Evolutionary conservation across 257 asterid species (phyloP).

Genomic region (Mentha longifolia): DNA sequence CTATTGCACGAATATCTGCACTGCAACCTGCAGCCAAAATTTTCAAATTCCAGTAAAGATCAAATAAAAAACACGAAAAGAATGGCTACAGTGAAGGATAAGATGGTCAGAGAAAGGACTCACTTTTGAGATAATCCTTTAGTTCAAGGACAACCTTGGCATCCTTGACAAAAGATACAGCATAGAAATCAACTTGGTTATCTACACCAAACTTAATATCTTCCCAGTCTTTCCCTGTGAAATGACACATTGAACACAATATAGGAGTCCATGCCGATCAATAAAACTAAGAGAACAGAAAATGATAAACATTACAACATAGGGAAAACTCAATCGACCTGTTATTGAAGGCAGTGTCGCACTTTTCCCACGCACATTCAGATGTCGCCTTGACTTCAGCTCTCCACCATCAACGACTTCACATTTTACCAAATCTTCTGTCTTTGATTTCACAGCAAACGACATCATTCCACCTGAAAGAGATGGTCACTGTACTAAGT

Average conservation of each 20-base stretch:
- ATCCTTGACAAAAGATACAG: constrained; percentile 98
- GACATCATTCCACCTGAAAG: constrained; percentile 97
- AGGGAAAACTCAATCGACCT: constrained; percentile 49
- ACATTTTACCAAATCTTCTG: constrained; percentile 71
- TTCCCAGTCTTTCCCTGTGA: constrained; percentile 93
- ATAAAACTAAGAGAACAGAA: constrained; percentile 20
- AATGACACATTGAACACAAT: constrained; percentile 25
- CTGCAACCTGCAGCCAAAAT: constrained; percentile 61
- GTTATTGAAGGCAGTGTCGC: constrained; percentile 97
- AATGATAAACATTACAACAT: constrained; percentile 18
- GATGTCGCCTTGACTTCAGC: constrained; percentile 90
- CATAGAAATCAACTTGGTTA: constrained; percentile 93
- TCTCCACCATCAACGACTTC: constrained; percentile 95
- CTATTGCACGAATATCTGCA: constrained; percentile 88
- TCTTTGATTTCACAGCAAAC: constrained; percentile 81
- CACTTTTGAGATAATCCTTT: constrained; percentile 85
- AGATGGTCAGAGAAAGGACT: constrained; percentile 26
- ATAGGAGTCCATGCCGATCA: constrained; percentile 4
- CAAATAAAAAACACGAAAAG: constrained; percentile 17
- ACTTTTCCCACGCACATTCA: constrained; percentile 98
- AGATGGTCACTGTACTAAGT: constrained; percentile 29
- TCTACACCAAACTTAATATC: constrained; percentile 98
- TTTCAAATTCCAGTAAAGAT: constrained; percentile 22
- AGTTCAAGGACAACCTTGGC: constrained; percentile 89
- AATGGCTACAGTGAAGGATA: constrained; percentile 9